Evolutionary conservation across 352 stramenopile genomes (phyloP).

Genomic region (Pythium insidiosum): DNA sequence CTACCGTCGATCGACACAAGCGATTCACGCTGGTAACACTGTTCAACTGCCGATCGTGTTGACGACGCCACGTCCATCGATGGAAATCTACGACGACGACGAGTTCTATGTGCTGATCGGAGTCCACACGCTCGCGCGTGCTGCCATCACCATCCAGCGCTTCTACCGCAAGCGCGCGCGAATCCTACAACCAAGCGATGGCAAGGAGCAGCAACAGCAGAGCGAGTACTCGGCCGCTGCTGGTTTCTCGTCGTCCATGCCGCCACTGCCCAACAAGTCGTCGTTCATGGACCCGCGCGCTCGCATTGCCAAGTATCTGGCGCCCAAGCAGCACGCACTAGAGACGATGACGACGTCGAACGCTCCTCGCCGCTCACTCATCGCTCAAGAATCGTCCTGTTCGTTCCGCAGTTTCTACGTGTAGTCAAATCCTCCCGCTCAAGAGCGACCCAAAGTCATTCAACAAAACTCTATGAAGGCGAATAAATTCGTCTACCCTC

Average conservation of each 20-base stretch:
- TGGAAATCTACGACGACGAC: conserved; percentile 47
- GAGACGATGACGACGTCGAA: conserved; percentile 14
- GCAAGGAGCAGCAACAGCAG: no score
- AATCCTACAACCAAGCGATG: no score
- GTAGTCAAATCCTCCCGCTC: conserved; percentile 7
- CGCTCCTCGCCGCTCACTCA: conserved; percentile 13
- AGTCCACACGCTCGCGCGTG: conserved; percentile 61
- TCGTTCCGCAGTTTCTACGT: conserved; percentile 19
- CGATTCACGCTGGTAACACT: conserved; percentile 19
- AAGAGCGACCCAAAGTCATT: no score
- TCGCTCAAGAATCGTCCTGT: conserved; percentile 13
- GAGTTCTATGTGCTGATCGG: conserved; percentile 67
- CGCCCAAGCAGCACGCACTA: conserved; percentile 6
- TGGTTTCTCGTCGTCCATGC: no score
- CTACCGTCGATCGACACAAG: conserved; percentile 61
- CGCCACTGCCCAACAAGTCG: background rate
- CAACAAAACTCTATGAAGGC: background rate
- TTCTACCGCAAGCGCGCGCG: conserved; percentile 5
- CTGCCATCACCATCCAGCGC: conserved; percentile 45
- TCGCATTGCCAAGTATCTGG: conserved; percentile 29
- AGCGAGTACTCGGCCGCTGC: no score
- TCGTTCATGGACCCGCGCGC: conserved; percentile 16
- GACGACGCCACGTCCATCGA: conserved; percentile 42
- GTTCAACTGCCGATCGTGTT: conserved; percentile 73
- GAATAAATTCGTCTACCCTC: no score